These are phyloP conservation scores for Botryotinia convoluta DNA, from an alignment of 2,329 filamentous ascomycete species.

Conservation along the genomic window DNA sequence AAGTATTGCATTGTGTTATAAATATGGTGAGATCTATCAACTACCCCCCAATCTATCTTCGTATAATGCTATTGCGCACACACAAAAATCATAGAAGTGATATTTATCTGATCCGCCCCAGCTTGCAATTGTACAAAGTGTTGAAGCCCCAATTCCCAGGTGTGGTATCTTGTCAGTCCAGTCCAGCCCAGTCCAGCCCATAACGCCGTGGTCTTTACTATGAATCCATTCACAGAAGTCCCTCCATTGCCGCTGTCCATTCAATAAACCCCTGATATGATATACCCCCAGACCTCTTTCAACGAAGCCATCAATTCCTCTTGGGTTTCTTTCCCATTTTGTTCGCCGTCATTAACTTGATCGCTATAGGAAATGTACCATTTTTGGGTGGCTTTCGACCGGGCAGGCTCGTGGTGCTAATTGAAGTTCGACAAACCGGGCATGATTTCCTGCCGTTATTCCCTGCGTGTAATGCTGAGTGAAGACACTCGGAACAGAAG, in stretches of 20 bases:
- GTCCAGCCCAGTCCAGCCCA: not conserved
- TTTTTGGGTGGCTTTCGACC: slow-evolving; percentile 41
- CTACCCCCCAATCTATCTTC: not conserved
- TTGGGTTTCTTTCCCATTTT: slow-evolving; percentile 47
- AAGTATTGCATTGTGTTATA: not conserved
- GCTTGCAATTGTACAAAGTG: slow-evolving; percentile 4
- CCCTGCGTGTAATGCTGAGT: slow-evolving; percentile 58
- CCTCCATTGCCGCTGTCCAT: not conserved
- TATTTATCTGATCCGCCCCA: not conserved
- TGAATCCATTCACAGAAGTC: not conserved
- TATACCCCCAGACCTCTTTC: not conserved
- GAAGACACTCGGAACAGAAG: slow-evolving; percentile 62
- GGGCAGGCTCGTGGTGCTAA: slow-evolving; percentile 49
- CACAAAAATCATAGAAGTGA: not conserved
- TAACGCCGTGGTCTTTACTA: slow-evolving; percentile 9
- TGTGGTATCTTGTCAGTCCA: slow-evolving; percentile 4
- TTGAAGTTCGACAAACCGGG: slow-evolving; percentile 61
- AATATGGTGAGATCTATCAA: not conserved
- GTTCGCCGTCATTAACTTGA: slow-evolving; percentile 60
- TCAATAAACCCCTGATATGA: not conserved
- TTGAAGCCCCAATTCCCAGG: not conserved
- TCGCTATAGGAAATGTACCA: slow-evolving; percentile 56
- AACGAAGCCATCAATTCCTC: not conserved
- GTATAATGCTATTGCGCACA: not conserved
- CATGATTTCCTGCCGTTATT: slow-evolving; percentile 51